phyloP scores from a whole-genome alignment of 2,329 filamentous ascomycete genomes.

The Arthrobotrys sinensis region DNA sequence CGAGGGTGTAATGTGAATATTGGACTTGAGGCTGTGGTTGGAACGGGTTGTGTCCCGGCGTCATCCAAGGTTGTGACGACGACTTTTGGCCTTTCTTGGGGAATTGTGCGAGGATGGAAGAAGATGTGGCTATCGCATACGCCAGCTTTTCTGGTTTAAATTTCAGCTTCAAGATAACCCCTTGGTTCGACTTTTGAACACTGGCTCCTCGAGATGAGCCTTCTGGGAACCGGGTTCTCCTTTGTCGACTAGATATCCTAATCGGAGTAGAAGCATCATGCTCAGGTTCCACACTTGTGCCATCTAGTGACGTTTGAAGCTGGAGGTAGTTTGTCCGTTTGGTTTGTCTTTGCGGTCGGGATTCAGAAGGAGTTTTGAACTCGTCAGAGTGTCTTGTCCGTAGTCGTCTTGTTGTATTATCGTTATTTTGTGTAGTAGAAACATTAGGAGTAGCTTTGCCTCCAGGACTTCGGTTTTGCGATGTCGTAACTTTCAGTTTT shows the following conservation, averaged over 20 bases:
- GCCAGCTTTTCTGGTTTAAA: slow-evolving; percentile 58
- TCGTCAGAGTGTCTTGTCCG: slow-evolving; percentile 63
- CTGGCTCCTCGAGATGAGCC: slow-evolving; percentile 31
- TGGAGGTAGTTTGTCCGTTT: slow-evolving; percentile 43
- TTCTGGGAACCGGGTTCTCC: slow-evolving; percentile 52
- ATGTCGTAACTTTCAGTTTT: slow-evolving; percentile 38
- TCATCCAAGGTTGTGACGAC: slow-evolving; percentile 51
- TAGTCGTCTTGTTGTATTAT: slow-evolving; percentile 65
- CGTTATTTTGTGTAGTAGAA: slow-evolving; percentile 67
- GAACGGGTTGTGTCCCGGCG: slow-evolving; percentile 50
- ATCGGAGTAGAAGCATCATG: slow-evolving; percentile 42
- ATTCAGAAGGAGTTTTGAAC: slow-evolving; percentile 41
- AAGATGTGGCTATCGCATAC: slow-evolving; percentile 54
- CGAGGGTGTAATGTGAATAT: slow-evolving; percentile 55
- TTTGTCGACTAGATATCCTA: slow-evolving; percentile 52
- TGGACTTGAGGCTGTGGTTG: slow-evolving; percentile 55
- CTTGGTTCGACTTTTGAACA: slow-evolving; percentile 44
- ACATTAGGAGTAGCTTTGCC: slow-evolving; percentile 11
- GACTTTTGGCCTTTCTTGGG: slow-evolving; percentile 47
- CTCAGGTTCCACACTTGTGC: slow-evolving; percentile 27
- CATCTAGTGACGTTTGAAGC: slow-evolving; percentile 35
- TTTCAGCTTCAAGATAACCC: slow-evolving; percentile 51
- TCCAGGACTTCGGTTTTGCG: slow-evolving; percentile 23
- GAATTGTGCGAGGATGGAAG: slow-evolving; percentile 48
- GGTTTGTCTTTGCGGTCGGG: slow-evolving; percentile 45